Evolutionary conservation across 169 alveolate genomes (phyloP).

Genomic region (Plasmodium yoelii): DNA sequence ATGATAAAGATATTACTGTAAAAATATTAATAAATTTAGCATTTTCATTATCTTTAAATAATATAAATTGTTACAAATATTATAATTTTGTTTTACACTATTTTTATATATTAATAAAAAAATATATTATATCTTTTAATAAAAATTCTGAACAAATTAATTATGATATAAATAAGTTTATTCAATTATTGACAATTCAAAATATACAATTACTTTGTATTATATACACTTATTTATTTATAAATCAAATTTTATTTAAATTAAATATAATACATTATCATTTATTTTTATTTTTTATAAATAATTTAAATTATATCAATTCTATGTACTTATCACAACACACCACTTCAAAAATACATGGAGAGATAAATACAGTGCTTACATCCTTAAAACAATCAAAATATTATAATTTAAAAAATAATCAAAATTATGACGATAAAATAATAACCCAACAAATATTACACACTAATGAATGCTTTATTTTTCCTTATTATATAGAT

Average conservation of each 20-base stretch:
- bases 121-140: background rate
- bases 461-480: slow-evolving; percentile 48
- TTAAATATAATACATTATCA: slow-evolving; percentile 5
- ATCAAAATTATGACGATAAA: background rate
- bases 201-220: slow-evolving; percentile 49
- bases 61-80: background rate
- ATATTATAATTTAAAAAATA: background rate
- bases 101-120: background rate
- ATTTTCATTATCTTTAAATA: slow-evolving; percentile 36
- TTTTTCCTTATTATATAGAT: slow-evolving; percentile 56
- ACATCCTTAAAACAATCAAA: slow-evolving; percentile 8
- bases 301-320: slow-evolving; percentile 24
- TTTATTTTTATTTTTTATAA: slow-evolving; percentile 20
- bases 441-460: background rate
- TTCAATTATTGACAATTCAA: slow-evolving; percentile 19
- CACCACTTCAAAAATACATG: slow-evolving; percentile 28
- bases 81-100: slow-evolving; percentile 5
- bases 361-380: slow-evolving; percentile 17
- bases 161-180: slow-evolving; percentile 7
- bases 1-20: slow-evolving; percentile 6
- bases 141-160: background rate
- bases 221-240: slow-evolving; percentile 27
- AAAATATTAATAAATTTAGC: slow-evolving; percentile 21
- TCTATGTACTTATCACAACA: slow-evolving; percentile 39
- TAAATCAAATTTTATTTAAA: slow-evolving; percentile 25